Evolutionary conservation across 1,139 yeast genomes (phyloP).

Genomic region (Debaryomycetaceae sp.): DNA sequence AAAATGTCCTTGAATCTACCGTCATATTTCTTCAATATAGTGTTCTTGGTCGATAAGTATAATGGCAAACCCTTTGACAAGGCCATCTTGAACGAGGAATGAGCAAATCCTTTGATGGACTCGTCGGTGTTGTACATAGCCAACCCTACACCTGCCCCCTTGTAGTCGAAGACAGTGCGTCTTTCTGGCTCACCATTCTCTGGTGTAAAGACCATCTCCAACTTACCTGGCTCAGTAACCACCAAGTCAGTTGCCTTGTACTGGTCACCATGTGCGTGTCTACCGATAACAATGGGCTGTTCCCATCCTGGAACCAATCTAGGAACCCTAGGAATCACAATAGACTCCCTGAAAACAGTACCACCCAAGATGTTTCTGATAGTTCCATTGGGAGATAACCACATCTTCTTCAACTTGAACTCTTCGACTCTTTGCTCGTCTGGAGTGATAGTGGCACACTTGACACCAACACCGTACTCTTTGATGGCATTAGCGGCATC

Average conservation of each 20-base stretch:
- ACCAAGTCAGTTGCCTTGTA: constrained; percentile 77
- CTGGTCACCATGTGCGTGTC: constrained; percentile 86
- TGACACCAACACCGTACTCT: constrained; percentile 75
- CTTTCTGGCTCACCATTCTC: constrained; percentile 51
- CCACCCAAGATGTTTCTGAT: constrained; percentile 79
- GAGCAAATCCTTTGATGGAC: constrained; percentile 76
- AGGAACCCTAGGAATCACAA: constrained; percentile 73
- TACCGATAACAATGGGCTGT: constrained; percentile 77
- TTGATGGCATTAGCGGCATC: constrained; percentile 77
- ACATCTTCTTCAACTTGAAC: constrained; percentile 72
- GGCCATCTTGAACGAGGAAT: constrained; percentile 74
- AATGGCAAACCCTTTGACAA: constrained; percentile 61
- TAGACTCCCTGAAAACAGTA: constrained; percentile 81
- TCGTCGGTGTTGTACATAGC: constrained; percentile 84
- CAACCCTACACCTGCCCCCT: constrained; percentile 68
- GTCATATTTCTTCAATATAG: constrained; percentile 77
- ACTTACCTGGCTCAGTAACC: constrained; percentile 63
- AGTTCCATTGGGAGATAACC: constrained; percentile 85
- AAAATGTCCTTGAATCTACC: constrained; percentile 81
- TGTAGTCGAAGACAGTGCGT: constrained; percentile 56
- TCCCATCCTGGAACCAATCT: constrained; percentile 77
- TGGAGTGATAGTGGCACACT: constrained; percentile 85
- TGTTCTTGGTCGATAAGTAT: constrained; percentile 73
- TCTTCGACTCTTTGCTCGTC: constrained; percentile 80
- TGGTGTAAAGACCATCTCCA: constrained; percentile 65